Evolutionary conservation across 495 filamentous ascomycete genomes (phyloP), one percentile per base, ranked within the genome.

Genomic region (Penicillium maclennaniae): DNA sequence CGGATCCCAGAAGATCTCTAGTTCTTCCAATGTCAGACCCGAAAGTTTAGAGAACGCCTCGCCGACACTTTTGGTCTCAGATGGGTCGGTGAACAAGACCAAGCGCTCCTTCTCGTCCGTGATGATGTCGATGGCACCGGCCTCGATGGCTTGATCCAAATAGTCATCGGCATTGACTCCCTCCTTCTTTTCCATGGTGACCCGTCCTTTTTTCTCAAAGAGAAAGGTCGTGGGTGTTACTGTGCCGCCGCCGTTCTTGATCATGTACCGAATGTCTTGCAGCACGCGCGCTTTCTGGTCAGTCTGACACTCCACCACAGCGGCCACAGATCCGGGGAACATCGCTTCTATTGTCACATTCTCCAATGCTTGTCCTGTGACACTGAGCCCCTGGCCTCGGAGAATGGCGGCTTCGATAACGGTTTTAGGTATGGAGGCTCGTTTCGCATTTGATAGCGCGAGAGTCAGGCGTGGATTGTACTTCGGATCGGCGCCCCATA

Each of bases 1-100:
- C 0, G 91, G 80, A 49, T 85, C 81, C 90, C 89, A 97, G 43
- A 95, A 78, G 27, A 97, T 93, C 43, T 91, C 88, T 26, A 80
- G 79, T 54, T 75, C 84, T 46, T 85, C 69, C 23, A 92, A 77
- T 45, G 83, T 79, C 50, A 96, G 65, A 0, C 76, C 79, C 12
- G 84, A 74, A 20, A 71, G 68, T 47, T 79, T 74, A 1, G 79
- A 73, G 15, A 97, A 59, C 17, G 71, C 67, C 53, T 91, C 76
- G 16, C 82, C 83, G 10, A 88, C 83, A 14, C 79, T 71, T 45
- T 78, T 86, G 0, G 85, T 91, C 53, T 79, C 76, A 8, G 74
- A 79, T 0, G 90, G 87, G 58, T 91, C 84, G 0, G 89, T 92
- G 68, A 80, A 88, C 3, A 97, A 71, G 17, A 89, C 70, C 14